phyloP scores from a whole-genome alignment of 495 filamentous ascomycete genomes.

The Lentithecium fluviatile region DNA sequence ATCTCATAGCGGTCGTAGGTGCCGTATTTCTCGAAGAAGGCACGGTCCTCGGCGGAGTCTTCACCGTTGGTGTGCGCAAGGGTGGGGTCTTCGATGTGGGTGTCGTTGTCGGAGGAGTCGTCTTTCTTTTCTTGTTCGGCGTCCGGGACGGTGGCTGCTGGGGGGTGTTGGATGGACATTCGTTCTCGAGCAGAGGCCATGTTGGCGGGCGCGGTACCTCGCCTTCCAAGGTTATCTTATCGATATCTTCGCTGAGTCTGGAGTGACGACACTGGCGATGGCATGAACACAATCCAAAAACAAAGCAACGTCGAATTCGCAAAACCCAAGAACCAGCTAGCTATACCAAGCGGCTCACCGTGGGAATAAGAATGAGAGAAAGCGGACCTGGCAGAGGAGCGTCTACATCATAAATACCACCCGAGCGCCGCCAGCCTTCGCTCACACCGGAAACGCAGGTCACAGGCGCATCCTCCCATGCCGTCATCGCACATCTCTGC shows the following conservation, averaged over 20 bases:
- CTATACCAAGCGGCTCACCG: too few relatives aligned
- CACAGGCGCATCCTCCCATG: not conserved
- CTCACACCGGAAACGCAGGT: not conserved
- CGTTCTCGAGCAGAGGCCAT: not conserved
- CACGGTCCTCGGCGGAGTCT: slow-evolving; percentile 8
- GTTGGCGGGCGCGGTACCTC: too few relatives aligned
- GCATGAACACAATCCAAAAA: too few relatives aligned
- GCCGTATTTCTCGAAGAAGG: slow-evolving; percentile 27
- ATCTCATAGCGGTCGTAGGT: slow-evolving; percentile 34
- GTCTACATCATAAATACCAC: too few relatives aligned
- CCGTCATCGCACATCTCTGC: slow-evolving; percentile 2
- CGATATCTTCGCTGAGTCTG: too few relatives aligned
- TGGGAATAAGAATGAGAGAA: too few relatives aligned
- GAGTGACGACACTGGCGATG: too few relatives aligned
- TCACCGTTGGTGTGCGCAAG: not conserved
- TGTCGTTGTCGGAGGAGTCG: not conserved
- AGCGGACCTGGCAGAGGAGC: too few relatives aligned
- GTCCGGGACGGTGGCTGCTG: not conserved
- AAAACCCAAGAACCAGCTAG: too few relatives aligned
- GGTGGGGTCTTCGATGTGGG: not conserved
- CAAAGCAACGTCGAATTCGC: too few relatives aligned
- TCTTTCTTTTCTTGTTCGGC: slow-evolving; percentile 5
- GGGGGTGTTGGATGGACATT: not conserved
- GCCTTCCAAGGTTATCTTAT: too few relatives aligned
- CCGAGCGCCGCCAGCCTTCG: not conserved